A percentile compares a stretch with the other conserved stretches of the same genome.
Evolutionary conservation across 441 rosid species (phyloP).

Genomic region (Manihot esculenta): DNA sequence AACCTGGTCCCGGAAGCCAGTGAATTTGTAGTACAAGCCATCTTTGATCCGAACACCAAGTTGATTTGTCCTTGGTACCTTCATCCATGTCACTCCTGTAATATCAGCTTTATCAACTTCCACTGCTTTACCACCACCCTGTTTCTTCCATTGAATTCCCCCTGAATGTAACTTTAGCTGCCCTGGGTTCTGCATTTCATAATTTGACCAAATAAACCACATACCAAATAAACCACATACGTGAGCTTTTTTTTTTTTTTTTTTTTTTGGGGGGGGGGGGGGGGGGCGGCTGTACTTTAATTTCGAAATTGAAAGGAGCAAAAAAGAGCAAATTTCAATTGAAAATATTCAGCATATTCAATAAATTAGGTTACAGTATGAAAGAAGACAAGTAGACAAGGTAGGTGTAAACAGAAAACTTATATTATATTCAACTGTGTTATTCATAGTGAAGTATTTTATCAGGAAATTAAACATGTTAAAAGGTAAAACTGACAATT

Average conservation of each 20-base stretch:
- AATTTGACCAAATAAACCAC: constrained; percentile 2
- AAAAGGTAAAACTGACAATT: neutral
- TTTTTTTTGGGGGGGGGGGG: too few species aligned
- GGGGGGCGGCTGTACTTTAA: neutral
- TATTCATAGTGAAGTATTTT: too few species aligned
- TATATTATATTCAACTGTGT: too few species aligned
- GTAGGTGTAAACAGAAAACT: neutral
- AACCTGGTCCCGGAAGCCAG: constrained; percentile 92
- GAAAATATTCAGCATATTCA: neutral
- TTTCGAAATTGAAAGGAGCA: neutral
- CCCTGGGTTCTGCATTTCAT: constrained; percentile 71
- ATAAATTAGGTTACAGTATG: neutral
- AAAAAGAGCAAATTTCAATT: neutral
- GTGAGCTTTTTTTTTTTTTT: neutral
- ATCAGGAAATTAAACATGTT: neutral
- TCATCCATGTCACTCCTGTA: constrained; percentile 77
- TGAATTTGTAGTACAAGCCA: constrained; percentile 79
- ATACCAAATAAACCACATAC: constrained; percentile 5
- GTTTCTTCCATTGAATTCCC: constrained; percentile 92
- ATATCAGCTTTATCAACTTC: constrained; percentile 88
- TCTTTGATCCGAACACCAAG: constrained; percentile 71
- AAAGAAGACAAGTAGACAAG: neutral
- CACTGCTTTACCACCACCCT: constrained; percentile 94
- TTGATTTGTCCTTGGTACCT: constrained; percentile 81
- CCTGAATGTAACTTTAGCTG: constrained; percentile 70